Base-by-base conservation (phyloP, 495 filamentous ascomycete genomes). In the Lepidopterella palustris region DNA sequence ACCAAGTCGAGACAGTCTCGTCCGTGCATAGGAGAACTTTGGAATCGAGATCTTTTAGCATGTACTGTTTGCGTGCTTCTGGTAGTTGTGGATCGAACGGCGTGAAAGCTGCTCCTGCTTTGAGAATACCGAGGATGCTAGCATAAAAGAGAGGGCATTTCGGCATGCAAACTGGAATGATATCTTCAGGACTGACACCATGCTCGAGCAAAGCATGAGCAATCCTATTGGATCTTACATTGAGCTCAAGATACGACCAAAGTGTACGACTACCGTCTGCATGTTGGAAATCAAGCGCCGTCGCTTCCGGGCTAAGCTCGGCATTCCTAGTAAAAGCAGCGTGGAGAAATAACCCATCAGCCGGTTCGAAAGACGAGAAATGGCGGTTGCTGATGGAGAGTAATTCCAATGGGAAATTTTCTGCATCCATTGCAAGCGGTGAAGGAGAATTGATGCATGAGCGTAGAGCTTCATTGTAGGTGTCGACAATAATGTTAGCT, bases 391-490 rank as follows among this genome's bases (percentile, higher is more conserved):
- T 57, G 21, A 31, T 29, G 10, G 53, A 57, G 6, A 67, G 60
- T 28, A 70, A 28, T 15, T 26, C 2, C 1, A 58, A 42, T 21
- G 59, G 62, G 45, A 70, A 63, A 5, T 55, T 61, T 21, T 53
- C 23, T 6, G 68, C 59, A 39, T 68, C 63, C 8, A 40, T 47
- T 1, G 62, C 55, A 9, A 57, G n/a, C 1, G 48, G 31, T n/a
- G 50, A 35, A 26, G 70, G 65, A 53, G 31, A 64, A 5, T 24
- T 28, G 21, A 70, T 23, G 50, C 58, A 62, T 39, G 70, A 68
- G 3, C n/a, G 11, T 18, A 72, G 47, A 20, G 63, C 59, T 58
- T 67, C 50, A 10, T 75, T 69, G 42, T 86, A 83, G 5, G 83
- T 71, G 10, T 75, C 69, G 18, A 75, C 56, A 45, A 87, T 71